Evolutionary conservation across 176 grass and related monocot species (phyloP), one percentile per base, ranked within the genome.

Genomic region (Ensete glaucum): DNA sequence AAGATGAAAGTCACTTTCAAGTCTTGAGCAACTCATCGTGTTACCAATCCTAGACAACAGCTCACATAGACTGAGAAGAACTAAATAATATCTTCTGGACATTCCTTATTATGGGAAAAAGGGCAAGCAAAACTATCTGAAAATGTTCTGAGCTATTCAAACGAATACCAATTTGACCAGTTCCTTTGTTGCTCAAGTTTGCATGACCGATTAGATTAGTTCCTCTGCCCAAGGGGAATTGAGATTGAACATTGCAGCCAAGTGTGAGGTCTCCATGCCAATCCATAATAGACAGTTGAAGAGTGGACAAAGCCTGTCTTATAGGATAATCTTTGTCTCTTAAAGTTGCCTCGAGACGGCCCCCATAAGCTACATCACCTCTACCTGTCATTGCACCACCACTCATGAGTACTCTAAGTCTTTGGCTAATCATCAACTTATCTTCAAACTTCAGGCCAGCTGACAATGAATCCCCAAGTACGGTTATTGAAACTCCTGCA

Each of bases 361-460:
- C 63, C 72, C 83, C 89, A 75, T 89, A 89, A 53, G 85, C 77
- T 24, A 81, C 77, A 77, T 85, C 87, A 53, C 82, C 81, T 78
- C 64, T 72, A 66, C 86, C 72, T 71, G 80, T 76, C 53, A 86
- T 75, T 63, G 73, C 87, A 79, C 89, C 92, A 27, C 78, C 77
- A 59, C 84, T 87, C 73, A 78, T 83, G 25, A 81, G 65, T 48
- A 96, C 24, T 80, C 77, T 86, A 69, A 89, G 49, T 65, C 76
- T 83, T 21, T 92, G 85, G 75, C 82, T 74, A 54, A 92, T 73
- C 43, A 60, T 76, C 62, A 91, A 80, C 15, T 78, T 80, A 77
- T 96, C 89, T 77, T 89, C 87, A 75, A 96, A 48, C 60, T 86
- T 96, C 26, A 66, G 69, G 78, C 92, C 89, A 74, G 89, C 79